Evolutionary conservation across 2,329 filamentous ascomycete species (phyloP).

Genomic region (Fusarium pilosicola): DNA sequence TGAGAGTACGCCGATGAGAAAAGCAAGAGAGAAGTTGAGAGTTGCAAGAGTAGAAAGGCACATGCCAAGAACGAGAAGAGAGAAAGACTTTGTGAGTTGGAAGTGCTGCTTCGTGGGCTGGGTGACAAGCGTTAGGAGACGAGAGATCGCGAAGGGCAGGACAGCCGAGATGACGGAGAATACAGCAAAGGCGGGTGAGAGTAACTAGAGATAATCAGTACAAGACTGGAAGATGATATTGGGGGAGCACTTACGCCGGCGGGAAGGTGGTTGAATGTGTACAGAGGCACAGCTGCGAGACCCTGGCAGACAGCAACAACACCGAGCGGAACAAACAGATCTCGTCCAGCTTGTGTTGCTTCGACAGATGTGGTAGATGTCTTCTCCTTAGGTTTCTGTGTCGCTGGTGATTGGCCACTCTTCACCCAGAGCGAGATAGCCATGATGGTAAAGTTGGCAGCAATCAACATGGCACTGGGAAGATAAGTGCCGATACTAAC

Average conservation of each 20-base stretch:
- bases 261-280: conserved; percentile 82
- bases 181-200: conserved; percentile 66
- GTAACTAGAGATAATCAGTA: conserved; percentile 56
- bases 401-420: conserved; percentile 69
- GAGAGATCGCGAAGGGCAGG: conserved; percentile 67
- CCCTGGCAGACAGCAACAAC: conserved; percentile 80
- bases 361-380: conserved; percentile 45
- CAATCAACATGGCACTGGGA: conserved; percentile 96
- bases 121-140: conserved; percentile 61
- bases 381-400: conserved; percentile 45
- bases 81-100: conserved; percentile 87
- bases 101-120: conserved; percentile 74
- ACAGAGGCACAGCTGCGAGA: conserved; percentile 82
- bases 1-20: conserved; percentile 83
- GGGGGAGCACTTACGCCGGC: conserved; percentile 64
- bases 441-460: conserved; percentile 94
- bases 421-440: conserved; percentile 94
- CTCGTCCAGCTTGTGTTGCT: conserved; percentile 60
- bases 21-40: conserved; percentile 91
- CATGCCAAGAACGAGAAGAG: conserved; percentile 90
- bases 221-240: not conserved
- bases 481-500: conserved; percentile 98
- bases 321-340: conserved; percentile 77
- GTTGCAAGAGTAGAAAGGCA: conserved; percentile 93
- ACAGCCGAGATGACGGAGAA: conserved; percentile 66